Evolutionary conservation across 2,329 filamentous ascomycete species (phyloP), one percentile per base, ranked within the genome.

Genomic region (Epichloe sp.): DNA sequence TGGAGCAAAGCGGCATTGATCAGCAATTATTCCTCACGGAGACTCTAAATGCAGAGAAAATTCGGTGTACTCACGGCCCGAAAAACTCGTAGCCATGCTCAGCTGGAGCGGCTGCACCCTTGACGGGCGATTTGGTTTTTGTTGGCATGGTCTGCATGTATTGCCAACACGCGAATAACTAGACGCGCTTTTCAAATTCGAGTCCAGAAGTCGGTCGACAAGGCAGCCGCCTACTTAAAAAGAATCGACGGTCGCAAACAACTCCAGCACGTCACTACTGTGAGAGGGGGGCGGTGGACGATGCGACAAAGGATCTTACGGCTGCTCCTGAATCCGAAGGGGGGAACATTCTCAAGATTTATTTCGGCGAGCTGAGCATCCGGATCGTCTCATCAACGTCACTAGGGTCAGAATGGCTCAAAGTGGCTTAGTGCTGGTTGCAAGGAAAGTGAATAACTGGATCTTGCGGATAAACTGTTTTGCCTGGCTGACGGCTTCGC

Each of bases 1-100:
- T 5, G 19, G 40, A 19, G 40, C 5, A 43, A 51, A 21, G 21
- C 38, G 38, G 11, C 5, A 23, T 43, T 17, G 5, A n/a, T 11
- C n/a, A 37, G 37, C 19, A 7, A 11, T 15, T 4, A 12, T 41
- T 35, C 44, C 26, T 12, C 12, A 35, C 44, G 35, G 12, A 12
- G 34, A n/a, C 4, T 14, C 12, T 15, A 21, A 5, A 4, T 21
- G 5, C 31, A 34, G 37, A 1, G 10, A 6, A 26, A 12, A 7
- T 12, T 8, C 35, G 15, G 44, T 17, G 3, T 14, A 65, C 71
- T 61, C 63, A 76, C 75, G 75, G 74, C 54, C 75, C 75, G 49
- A 70, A 67, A 58, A 78, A 77, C 53, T 77, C 73, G 58, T 77
- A 78, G 55, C 70, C 71, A 52, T 73, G 73, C 47, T 61, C 56